Evolutionary conservation across 2,329 filamentous ascomycete genomes (phyloP), one percentile per base, ranked within the genome.

Genomic region (Diaporthe nobilis): DNA sequence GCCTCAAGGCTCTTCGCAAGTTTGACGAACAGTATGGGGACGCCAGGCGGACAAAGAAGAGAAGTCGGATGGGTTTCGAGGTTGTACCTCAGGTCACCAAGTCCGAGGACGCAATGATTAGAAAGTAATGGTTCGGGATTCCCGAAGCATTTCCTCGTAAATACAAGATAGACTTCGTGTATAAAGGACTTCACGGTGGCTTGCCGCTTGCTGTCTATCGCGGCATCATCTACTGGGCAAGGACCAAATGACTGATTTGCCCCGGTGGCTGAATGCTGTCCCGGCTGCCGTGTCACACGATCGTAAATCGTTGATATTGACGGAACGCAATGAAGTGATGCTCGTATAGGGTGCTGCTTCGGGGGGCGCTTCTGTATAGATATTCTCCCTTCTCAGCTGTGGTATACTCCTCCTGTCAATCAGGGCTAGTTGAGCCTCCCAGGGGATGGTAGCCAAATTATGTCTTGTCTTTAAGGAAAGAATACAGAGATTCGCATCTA

Each of bases 11-110:
- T 17, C 98, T 99, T 80, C 91, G 95, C 80, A 97, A 97, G 85
- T 99, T 98, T 81, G 97, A 99, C 82, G 95, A 98, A 85, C 94
- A 96, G 83, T 99, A 96, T 83, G 96, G 97, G 37, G 95, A 98
- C 82, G 90, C 93, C 49, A 93, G 91, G 81, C 90, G 90, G 79
- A 90, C 91, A 81, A 91, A 90, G 82, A 92, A 90, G 83, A 91
- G 85, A 80, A 86, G 85, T 76, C 84, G 82, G 9, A 90, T 93
- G 85, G 92, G 92, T 0, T 94, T 94, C 80, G 90, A 87, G 70
- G 85, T 89, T 3, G 81, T 85, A 5, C 80, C 83, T 0, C 86
- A 83, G 22, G 81, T 80, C 31, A 79, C 80, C 3, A 87, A 86
- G 75, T 82, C 84, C 2, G 84, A 87, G 60, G 87, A 87, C 76